Conservation (phyloP, 164 flowering plant genomes). For the Cinnamomum micranthum region DNA sequence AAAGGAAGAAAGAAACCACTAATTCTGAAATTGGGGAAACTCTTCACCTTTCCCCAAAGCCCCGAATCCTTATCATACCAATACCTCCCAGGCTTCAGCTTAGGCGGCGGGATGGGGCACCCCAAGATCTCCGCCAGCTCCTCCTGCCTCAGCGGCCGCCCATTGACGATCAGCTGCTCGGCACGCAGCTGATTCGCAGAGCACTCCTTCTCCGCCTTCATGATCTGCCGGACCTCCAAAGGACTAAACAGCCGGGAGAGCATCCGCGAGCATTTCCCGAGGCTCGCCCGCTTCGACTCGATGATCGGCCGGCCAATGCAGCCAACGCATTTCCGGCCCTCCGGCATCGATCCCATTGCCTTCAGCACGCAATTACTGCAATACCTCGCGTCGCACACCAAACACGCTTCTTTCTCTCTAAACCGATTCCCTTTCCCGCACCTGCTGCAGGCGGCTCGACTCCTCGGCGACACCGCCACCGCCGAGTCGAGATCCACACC, state of each 20-base stretch:
- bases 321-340: conserved; percentile 54
- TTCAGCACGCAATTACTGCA: conserved; percentile 49
- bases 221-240: conserved; percentile 48
- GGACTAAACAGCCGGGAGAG: conserved; percentile 41
- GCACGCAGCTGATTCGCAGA: conserved; percentile 49
- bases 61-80: conserved; percentile 66
- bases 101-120: conserved; percentile 41
- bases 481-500: conserved; percentile 1
- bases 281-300: conserved; percentile 35
- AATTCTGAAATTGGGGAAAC: neutral
- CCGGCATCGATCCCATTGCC: conserved; percentile 73
- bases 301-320: conserved; percentile 52
- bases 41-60: conserved; percentile 53
- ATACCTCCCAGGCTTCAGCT: conserved; percentile 49
- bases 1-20: neutral
- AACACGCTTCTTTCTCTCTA: conserved; percentile 42
- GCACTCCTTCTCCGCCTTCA: conserved; percentile 57
- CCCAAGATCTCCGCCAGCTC: conserved; percentile 44
- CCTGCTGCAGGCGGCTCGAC: conserved; percentile 33
- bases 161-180: conserved; percentile 50
- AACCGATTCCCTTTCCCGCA: conserved; percentile 42
- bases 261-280: conserved; percentile 48
- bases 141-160: conserved; percentile 35
- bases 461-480: conserved; percentile 1
- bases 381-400: conserved; percentile 49